phyloP scores from a whole-genome alignment of 345 rosid species.

The Mallotus nudiflorus region DNA sequence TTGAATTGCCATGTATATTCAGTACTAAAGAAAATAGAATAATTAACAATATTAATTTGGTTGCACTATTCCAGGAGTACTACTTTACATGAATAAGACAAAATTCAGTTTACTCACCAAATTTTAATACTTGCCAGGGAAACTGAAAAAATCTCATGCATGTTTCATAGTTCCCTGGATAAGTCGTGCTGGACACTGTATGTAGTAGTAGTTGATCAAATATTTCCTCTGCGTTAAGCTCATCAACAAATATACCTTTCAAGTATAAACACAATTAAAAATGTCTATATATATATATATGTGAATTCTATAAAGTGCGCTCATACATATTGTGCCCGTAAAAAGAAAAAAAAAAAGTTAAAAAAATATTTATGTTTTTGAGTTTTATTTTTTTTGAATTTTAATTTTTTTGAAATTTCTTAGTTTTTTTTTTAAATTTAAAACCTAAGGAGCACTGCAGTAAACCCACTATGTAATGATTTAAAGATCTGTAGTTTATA shows the following conservation, averaged over 20 bases:
- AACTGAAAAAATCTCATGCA: slow-evolving; percentile 24
- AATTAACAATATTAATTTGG: background rate
- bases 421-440: too few relatives aligned
- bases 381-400: too few relatives aligned
- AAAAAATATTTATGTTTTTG: too few relatives aligned
- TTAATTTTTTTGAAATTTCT: too few relatives aligned
- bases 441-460: too few relatives aligned
- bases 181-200: background rate
- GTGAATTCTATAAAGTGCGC: too few relatives aligned
- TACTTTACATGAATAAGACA: background rate
- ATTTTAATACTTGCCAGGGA: background rate
- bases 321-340: too few relatives aligned
- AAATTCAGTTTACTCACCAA: slow-evolving; percentile 21
- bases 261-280: background rate
- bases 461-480: too few relatives aligned
- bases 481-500: too few relatives aligned
- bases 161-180: slow-evolving; percentile 39
- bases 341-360: too few relatives aligned
- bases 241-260: slow-evolving; percentile 44
- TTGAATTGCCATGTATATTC: background rate
- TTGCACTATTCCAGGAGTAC: too few relatives aligned
- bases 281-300: background rate
- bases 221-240: slow-evolving; percentile 17
- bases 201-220: background rate
- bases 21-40: too few relatives aligned